Percentiles rank a stretch among this genome's conserved stretches.
Conservation (phyloP, 2,329 filamentous ascomycete genomes). For the Ceratocystis eucalypticola region DNA sequence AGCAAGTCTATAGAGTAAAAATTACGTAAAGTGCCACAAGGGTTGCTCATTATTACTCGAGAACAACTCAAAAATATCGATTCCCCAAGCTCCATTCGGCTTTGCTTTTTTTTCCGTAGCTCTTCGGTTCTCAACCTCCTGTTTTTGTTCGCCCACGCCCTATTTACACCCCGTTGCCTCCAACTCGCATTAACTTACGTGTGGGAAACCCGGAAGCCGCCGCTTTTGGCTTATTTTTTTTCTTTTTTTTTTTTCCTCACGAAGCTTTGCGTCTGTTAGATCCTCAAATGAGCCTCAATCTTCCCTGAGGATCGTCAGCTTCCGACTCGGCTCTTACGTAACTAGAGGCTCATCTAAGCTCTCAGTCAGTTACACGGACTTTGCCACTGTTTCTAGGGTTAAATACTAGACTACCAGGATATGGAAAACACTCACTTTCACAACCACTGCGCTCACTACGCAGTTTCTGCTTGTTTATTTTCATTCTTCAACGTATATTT, state of each 20-base stretch:
- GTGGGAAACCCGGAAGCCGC: background rate
- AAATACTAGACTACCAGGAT: background rate
- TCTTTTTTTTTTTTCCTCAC: background rate
- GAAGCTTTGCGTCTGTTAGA: background rate
- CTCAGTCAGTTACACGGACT: background rate
- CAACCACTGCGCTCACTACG: background rate
- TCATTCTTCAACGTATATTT: no score
- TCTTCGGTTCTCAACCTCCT: background rate
- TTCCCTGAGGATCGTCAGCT: background rate
- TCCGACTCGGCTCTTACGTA: conserved; percentile 2
- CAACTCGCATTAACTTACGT: conserved; percentile 3
- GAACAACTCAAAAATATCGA: background rate
- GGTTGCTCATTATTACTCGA: background rate
- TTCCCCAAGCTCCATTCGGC: conserved; percentile 1
- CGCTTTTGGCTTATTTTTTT: background rate
- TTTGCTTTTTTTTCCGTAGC: background rate
- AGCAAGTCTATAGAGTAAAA: conserved; percentile 14
- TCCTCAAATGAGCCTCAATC: conserved; percentile 6
- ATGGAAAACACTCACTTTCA: background rate
- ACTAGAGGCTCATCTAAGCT: background rate
- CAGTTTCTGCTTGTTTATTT: background rate
- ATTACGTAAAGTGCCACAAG: conserved; percentile 15
- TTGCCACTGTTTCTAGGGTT: background rate
- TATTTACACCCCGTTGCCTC: background rate
- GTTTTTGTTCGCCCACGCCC: background rate